These are phyloP conservation scores for Solanum chacoense DNA, from an alignment of 305 asterid genomes.

Conservation along the genomic window DNA sequence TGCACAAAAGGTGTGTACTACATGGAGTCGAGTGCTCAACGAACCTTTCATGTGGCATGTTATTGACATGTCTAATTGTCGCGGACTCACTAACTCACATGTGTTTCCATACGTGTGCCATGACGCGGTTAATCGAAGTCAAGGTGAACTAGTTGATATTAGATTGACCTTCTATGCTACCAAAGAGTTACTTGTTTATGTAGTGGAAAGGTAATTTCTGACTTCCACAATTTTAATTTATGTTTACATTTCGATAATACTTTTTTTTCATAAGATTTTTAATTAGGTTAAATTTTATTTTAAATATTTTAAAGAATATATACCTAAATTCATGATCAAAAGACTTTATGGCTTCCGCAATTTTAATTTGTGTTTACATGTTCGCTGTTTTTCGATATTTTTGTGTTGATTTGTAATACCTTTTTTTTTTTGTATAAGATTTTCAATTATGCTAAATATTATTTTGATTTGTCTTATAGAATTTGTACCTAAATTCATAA, in stretches of 20 bases:
- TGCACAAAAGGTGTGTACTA: not conserved
- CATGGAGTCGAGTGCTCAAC: conserved; percentile 18
- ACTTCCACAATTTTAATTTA: not conserved
- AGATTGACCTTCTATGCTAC: conserved; percentile 15
- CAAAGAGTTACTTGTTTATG: conserved; percentile 22
- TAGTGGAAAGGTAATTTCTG: conserved; percentile 15
- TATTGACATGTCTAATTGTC: conserved; percentile 14
- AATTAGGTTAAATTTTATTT: too few relatives aligned
- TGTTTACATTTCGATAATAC: too few relatives aligned
- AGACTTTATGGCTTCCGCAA: not conserved
- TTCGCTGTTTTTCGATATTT: not conserved
- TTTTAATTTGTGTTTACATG: not conserved
- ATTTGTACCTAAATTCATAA: not conserved
- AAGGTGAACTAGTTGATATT: conserved; percentile 25
- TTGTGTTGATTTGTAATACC: not conserved
- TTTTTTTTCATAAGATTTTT: not conserved
- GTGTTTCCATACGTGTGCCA: conserved; percentile 9
- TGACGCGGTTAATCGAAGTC: conserved; percentile 29
- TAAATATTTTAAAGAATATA: too few relatives aligned
- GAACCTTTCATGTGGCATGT: conserved; percentile 34
- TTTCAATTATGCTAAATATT: not conserved
- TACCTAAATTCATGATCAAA: not conserved
- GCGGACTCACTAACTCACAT: not conserved
- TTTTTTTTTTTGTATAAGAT: not conserved
- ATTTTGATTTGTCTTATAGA: not conserved